Percentiles rank a stretch among this genome's conserved stretches.
Evolutionary conservation across 257 asterid species (phyloP).

Genomic region (Plantago ovata): DNA sequence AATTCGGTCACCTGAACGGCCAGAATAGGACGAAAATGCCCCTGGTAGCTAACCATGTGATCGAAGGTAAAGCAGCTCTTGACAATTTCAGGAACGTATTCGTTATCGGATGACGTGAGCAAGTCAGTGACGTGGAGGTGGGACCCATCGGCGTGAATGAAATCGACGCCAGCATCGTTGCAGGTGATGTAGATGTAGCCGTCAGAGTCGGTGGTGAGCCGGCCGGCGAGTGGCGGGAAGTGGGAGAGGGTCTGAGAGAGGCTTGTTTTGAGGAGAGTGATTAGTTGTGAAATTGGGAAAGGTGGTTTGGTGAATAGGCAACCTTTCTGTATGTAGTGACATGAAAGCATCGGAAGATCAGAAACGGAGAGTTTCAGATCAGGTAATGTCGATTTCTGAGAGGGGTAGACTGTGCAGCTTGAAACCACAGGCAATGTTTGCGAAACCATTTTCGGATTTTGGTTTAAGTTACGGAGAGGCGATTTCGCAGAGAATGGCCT

Average conservation of each 20-base stretch:
- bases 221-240: slow-evolving; percentile 78
- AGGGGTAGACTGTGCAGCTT: slow-evolving; percentile 40
- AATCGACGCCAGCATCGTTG: slow-evolving; percentile 58
- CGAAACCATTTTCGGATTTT: slow-evolving; percentile 32
- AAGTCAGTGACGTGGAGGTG: slow-evolving; percentile 34
- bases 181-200: slow-evolving; percentile 61
- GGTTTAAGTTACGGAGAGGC: too few species aligned
- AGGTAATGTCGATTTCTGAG: slow-evolving; percentile 28
- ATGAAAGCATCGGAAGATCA: slow-evolving; percentile 81
- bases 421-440: slow-evolving; percentile 30
- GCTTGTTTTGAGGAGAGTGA: slow-evolving; percentile 30
- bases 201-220: slow-evolving; percentile 43
- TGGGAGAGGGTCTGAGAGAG: slow-evolving; percentile 45
- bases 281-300: slow-evolving; percentile 33
- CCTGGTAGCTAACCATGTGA: slow-evolving; percentile 44
- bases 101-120: slow-evolving; percentile 15
- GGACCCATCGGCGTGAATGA: slow-evolving; percentile 40
- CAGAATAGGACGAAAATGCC: slow-evolving; percentile 49
- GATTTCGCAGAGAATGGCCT: too few species aligned
- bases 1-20: slow-evolving; percentile 69
- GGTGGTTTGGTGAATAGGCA: slow-evolving; percentile 45
- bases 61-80: slow-evolving; percentile 47
- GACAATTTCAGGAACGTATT: slow-evolving; percentile 32
- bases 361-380: slow-evolving; percentile 66
- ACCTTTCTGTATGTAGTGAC: slow-evolving; percentile 78